These are phyloP conservation scores for Yamadazyma jaroonii DNA, from an alignment of 1,139 yeast species.

Conservation along the genomic window DNA sequence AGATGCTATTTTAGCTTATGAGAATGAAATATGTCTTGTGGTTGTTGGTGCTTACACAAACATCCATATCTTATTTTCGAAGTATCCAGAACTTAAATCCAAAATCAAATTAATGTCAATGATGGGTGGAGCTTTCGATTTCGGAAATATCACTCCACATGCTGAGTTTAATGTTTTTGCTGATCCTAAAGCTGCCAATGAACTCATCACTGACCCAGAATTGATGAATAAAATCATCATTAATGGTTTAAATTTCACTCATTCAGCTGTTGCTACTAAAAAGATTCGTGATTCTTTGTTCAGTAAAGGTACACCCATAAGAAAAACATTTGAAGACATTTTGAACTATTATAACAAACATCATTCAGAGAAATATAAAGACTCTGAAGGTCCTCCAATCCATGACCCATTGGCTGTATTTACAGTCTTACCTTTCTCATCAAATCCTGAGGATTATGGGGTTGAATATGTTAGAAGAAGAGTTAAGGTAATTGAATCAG, in stretches of 20 bases:
- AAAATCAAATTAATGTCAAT: slow-evolving; percentile 53
- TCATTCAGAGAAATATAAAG: slow-evolving; percentile 19
- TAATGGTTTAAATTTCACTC: slow-evolving; percentile 71
- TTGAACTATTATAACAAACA: slow-evolving; percentile 53
- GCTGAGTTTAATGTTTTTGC: slow-evolving; percentile 81
- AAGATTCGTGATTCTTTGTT: slow-evolving; percentile 35
- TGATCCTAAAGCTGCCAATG: slow-evolving; percentile 74
- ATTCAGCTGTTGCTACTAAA: slow-evolving; percentile 58
- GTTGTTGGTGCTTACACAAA: slow-evolving; percentile 80
- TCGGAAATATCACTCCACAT: slow-evolving; percentile 44
- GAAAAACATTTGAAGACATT: slow-evolving; percentile 56
- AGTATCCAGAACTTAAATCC: slow-evolving; percentile 49
- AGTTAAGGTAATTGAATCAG: slow-evolving; percentile 26
- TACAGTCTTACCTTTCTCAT: slow-evolving; percentile 48
- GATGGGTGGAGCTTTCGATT: slow-evolving; percentile 74
- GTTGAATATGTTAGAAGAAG: slow-evolving; percentile 24
- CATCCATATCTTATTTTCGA: slow-evolving; percentile 49
- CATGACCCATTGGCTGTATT: slow-evolving; percentile 81
- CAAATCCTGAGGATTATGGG: slow-evolving; percentile 24
- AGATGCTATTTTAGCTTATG: slow-evolving; percentile 40
- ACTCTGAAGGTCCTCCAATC: slow-evolving; percentile 62
- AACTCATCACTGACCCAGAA: slow-evolving; percentile 45
- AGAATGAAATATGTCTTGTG: slow-evolving; percentile 51
- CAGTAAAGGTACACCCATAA: slow-evolving; percentile 21
- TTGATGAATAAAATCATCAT: slow-evolving; percentile 51